Base-by-base conservation (phyloP, 2,329 filamentous ascomycete species). In the Hysterium pulicare region DNA sequence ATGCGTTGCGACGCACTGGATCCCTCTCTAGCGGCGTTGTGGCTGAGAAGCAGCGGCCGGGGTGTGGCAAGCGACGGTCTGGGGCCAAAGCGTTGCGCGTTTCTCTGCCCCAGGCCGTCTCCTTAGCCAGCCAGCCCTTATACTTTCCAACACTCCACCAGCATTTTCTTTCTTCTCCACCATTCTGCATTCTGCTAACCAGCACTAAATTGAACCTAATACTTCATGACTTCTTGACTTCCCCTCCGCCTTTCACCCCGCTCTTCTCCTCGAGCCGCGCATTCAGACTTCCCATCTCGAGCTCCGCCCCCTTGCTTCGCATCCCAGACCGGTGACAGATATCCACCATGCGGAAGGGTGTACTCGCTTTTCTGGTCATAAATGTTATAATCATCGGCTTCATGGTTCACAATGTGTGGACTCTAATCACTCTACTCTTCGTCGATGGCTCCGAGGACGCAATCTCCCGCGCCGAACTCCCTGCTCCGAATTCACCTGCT, bases 321-420 rank as follows among this genome's bases (percentile, higher is more conserved):
- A 22, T 28, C 35, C 13, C 24, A 28, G 28, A 30, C 11, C 28
- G 11, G 13, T 15, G 20, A 26, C n/a, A 23, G 19, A 38, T 13
- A 51, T 49, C 47, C 68, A 74, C 50, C 45, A 84, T 84, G 81
- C 75, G 79, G 54, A 75, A 75, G 68, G 76, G 76, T 59, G 68
- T 81, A 45, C 56, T 82, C 44, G 72, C 84, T 58, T 85, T 84
- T 68, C 68, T 87, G 41, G 55, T 87, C 45, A 72, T 81, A 63
- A 86, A 84, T 60, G 59, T 84, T 38, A 50, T 82, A 46, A 72
- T 88, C 49, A 66, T 89, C 52, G 73, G 74, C 38, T 77, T 84
- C 59, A 74, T 87, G 28, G 68, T 89, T 23, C 77, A 82, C 67
- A 77, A 74, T 48, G 82, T 87, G 57, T 86, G 81, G 69, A 87